A percentile compares a stretch with the other conserved stretches of the same genome.
Evolutionary conservation across 2,329 filamentous ascomycete species (phyloP).

Genomic region (Arthrobotrys conoides): DNA sequence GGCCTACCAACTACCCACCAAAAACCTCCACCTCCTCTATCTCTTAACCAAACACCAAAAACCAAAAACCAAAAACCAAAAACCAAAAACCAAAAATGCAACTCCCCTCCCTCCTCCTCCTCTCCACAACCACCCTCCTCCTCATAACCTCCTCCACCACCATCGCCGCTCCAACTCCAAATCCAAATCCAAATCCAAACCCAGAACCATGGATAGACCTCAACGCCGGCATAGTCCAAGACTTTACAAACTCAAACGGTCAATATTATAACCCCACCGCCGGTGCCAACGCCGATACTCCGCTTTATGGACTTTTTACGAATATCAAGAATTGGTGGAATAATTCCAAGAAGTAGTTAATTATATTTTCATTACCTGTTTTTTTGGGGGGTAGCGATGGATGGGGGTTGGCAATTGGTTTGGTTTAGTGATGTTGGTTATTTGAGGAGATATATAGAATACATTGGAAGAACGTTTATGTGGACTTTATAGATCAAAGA

Average conservation of each 20-base stretch:
- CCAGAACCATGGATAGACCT: constrained; percentile 1
- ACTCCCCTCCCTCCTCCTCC: background rate
- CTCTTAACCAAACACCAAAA: too few species aligned
- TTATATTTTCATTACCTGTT: too few species aligned
- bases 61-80: background rate
- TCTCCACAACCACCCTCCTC: background rate
- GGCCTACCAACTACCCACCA: background rate
- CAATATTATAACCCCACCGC: background rate
- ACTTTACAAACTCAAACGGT: constrained; percentile 1
- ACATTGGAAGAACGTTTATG: too few species aligned
- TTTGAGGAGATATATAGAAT: too few species aligned
- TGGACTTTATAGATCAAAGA: too few species aligned
- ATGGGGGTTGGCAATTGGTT: too few species aligned
- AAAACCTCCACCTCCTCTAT: background rate
- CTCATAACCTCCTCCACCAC: background rate
- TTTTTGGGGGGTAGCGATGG: too few species aligned
- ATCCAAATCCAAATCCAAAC: background rate
- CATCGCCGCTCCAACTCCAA: too few species aligned
- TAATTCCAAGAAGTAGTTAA: background rate
- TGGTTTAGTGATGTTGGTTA: too few species aligned
- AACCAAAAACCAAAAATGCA: constrained; percentile 8
- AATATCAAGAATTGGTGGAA: constrained; percentile 8
- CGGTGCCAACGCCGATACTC: constrained; percentile 3
- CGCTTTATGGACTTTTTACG: background rate
- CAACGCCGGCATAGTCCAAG: constrained; percentile 16